Conservation (phyloP, 2,329 filamentous ascomycete species). For the Colletotrichum melonis region DNA sequence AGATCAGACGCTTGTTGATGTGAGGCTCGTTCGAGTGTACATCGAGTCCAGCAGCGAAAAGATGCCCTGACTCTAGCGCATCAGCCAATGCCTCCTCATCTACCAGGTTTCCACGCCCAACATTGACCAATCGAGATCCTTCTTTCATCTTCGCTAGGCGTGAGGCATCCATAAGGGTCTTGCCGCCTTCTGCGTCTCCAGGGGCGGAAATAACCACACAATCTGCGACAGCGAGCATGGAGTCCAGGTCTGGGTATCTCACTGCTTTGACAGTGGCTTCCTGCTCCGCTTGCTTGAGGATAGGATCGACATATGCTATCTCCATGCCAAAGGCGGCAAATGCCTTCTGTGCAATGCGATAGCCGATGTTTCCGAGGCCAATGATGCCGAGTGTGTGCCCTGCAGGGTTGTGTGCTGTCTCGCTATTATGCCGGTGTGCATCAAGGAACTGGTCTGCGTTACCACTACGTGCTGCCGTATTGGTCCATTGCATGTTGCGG, state of each 20-base stretch:
- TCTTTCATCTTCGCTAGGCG: not conserved
- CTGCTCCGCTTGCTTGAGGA: not conserved
- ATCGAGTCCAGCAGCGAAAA: not conserved
- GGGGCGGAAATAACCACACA: not conserved
- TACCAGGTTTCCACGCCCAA: not conserved
- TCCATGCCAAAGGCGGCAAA: not conserved
- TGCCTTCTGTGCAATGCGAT: not conserved
- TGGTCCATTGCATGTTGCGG: constrained; percentile 67
- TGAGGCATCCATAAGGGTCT: not conserved
- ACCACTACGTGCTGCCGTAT: constrained; percentile 60
- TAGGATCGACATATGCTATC: not conserved
- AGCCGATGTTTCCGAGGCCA: not conserved
- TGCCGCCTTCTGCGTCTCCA: not conserved
- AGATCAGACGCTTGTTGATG: not conserved
- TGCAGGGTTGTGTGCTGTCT: not conserved
- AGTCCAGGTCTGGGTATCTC: not conserved
- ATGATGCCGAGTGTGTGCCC: not conserved
- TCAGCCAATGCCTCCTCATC: not conserved
- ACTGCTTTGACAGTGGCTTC: not conserved
- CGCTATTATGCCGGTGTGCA: not conserved
- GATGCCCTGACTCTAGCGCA: not conserved
- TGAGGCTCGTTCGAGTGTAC: not conserved
- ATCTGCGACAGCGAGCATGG: not conserved
- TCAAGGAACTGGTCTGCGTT: constrained; percentile 41
- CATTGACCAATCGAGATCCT: not conserved